phyloP scores from a whole-genome alignment of 768 basidiomycete genomes.

The Hygrophoropsis aurantiaca region DNA sequence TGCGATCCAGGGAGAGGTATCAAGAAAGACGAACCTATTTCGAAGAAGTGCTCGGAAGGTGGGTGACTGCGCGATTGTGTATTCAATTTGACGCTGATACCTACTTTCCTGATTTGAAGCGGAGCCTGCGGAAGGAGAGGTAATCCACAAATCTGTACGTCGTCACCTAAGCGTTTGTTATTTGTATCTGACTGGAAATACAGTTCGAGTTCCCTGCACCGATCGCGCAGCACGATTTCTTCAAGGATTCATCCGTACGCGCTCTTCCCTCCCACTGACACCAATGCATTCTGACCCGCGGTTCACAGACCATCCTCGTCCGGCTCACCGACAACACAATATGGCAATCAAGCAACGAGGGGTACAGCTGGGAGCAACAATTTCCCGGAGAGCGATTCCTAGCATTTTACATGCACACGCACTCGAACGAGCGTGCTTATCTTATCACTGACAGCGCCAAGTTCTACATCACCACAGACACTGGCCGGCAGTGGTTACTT shows the following conservation, averaged over 20 bases:
- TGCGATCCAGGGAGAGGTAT: constrained; percentile 62
- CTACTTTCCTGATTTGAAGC: constrained; percentile 44
- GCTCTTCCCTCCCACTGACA: neutral
- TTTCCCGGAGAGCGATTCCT: constrained; percentile 65
- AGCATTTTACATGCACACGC: constrained; percentile 84
- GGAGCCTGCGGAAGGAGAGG: constrained; percentile 74
- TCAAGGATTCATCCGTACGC: constrained; percentile 71
- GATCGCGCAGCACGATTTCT: constrained; percentile 82
- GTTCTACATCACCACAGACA: constrained; percentile 82
- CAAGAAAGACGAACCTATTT: constrained; percentile 64
- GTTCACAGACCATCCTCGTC: constrained; percentile 72
- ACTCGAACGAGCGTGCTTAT: constrained; percentile 80
- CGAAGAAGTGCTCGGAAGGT: constrained; percentile 83
- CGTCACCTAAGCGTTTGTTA: no score
- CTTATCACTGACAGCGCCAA: constrained; percentile 69
- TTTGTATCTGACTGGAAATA: no score
- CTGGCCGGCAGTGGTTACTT: constrained; percentile 68
- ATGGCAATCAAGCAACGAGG: constrained; percentile 96
- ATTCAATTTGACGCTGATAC: neutral
- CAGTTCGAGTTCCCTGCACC: constrained; percentile 66
- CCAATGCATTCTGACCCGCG: constrained; percentile 4
- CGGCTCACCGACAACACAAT: constrained; percentile 73
- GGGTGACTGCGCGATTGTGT: constrained; percentile 1
- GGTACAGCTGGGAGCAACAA: constrained; percentile 83
- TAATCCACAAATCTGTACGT: constrained; percentile 73